Evolutionary conservation across 192 early-diverging fungal genomes (phyloP).

Genomic region (Rhizophagus clarus): DNA sequence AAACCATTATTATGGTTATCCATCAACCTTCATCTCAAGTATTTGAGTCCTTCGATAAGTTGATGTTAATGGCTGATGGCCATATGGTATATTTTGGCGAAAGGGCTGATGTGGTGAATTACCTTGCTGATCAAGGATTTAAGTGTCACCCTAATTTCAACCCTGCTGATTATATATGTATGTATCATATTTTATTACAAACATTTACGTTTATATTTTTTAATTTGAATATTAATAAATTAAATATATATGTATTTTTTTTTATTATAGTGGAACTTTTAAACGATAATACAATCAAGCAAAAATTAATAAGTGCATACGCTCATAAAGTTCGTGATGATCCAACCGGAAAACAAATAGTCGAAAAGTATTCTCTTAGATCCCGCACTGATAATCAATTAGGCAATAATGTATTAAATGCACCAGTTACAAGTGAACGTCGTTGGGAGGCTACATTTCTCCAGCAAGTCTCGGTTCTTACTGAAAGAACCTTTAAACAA

Average conservation of each 20-base stretch:
- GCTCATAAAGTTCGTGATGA: neutral
- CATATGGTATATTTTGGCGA: slow-evolving; percentile 68
- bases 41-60: slow-evolving; percentile 71
- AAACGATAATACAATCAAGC: neutral
- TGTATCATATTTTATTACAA: too few relatives aligned
- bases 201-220: neutral
- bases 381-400: neutral
- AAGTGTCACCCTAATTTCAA: slow-evolving; percentile 20
- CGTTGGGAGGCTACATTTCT: slow-evolving; percentile 19
- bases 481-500: slow-evolving; percentile 22
- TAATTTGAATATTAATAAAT: neutral
- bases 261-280: slow-evolving; percentile 24
- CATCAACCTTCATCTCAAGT: slow-evolving; percentile 88
- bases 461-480: slow-evolving; percentile 18
- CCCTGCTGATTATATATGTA: too few relatives aligned
- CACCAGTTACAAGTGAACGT: neutral
- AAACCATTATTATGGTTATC: slow-evolving; percentile 81
- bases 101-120: neutral
- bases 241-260: too few relatives aligned
- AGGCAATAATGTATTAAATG: neutral
- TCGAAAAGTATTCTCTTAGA: neutral
- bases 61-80: slow-evolving; percentile 68
- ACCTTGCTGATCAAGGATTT: slow-evolving; percentile 1
- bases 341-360: slow-evolving; percentile 5
- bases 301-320: slow-evolving; percentile 16